Evolutionary conservation across 345 rosid species (phyloP).

Genomic region (Linum usitatissimum): DNA sequence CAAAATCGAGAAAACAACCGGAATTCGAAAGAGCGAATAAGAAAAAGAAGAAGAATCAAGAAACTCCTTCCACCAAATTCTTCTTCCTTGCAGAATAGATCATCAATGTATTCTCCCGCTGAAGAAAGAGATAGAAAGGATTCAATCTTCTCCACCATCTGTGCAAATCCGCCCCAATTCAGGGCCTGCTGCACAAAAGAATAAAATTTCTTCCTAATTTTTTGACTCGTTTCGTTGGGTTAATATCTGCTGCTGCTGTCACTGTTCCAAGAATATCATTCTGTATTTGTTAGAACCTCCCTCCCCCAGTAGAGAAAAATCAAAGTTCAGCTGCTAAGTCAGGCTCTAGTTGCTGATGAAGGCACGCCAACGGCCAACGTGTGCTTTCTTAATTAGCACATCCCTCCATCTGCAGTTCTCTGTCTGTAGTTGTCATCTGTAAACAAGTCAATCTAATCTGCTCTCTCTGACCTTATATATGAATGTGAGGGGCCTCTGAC

Average conservation of each 20-base stretch:
- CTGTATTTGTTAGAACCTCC: not conserved
- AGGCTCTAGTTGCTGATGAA: not conserved
- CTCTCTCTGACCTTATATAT: constrained; percentile 31
- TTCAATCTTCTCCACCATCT: not conserved
- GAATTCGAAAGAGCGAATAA: not conserved
- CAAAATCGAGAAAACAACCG: not conserved
- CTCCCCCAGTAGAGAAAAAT: not conserved
- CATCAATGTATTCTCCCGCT: not conserved
- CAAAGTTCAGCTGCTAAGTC: not conserved
- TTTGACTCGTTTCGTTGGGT: not conserved
- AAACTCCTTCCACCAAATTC: too few relatives aligned
- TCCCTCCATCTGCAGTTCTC: not conserved
- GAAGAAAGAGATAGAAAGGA: not conserved
- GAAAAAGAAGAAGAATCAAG: not conserved
- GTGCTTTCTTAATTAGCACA: not conserved
- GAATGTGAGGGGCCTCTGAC: constrained; percentile 46
- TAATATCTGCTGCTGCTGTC: not conserved
- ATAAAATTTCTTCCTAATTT: not conserved
- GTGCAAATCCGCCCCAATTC: not conserved
- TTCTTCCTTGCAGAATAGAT: not conserved
- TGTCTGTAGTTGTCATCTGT: not conserved
- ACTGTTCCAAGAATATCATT: not conserved
- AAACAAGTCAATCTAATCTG: constrained; percentile 27
- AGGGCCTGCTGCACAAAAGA: not conserved
- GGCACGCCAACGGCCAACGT: not conserved